Base-by-base conservation (phyloP, 768 basidiomycete genomes). In the Pleurotus ostreatus region DNA sequence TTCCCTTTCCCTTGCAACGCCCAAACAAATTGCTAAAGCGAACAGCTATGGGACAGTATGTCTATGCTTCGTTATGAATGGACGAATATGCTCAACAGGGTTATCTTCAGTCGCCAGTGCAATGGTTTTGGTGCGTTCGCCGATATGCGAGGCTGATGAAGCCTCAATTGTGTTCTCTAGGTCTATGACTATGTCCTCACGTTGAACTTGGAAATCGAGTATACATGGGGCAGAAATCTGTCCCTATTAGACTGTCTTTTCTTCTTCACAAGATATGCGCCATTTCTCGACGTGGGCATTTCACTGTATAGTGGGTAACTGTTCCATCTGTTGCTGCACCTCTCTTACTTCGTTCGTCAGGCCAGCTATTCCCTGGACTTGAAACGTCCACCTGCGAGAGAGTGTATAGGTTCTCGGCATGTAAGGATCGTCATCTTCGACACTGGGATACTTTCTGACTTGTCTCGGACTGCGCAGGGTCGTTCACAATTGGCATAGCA, bases 181-280 rank as follows among this genome's bases (percentile, higher is more conserved):
- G n/a, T 51, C 13, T 51, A 51, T 22, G 49, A 51, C 26, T 51
- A 51, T 30, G n/a, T 51, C 7, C 25, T 51, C 11, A 51, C 49
- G 30, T 18, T 51, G 25, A 30, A 38, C 6, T 16, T 39, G 49
- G 49, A 51, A 22, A n/a, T 51, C 15, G 16, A 51, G 34, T 51
- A 51, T 37, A 37, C 30, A 30, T 51, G 49, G 49, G 34, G 15
- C 7, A 37, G 20, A 34, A 34, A 11, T 51, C 15, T 25, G 16
- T 16, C 26, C 6, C 7, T 7, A 9, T 37, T 13, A 9, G 30
- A n/a, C 12, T 16, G 9, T 9, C 26, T 51, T 16, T 51, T 51
- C 34, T 51, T 51, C 30, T 12, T 37, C 12, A 51, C 49, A 34
- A 51, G 49, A 22, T 51, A 51, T 38, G 37, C n/a, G 16, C 26